These are phyloP conservation scores for Mrakia hoshinonis DNA, from an alignment of 768 basidiomycete species.

Conservation along the genomic window DNA sequence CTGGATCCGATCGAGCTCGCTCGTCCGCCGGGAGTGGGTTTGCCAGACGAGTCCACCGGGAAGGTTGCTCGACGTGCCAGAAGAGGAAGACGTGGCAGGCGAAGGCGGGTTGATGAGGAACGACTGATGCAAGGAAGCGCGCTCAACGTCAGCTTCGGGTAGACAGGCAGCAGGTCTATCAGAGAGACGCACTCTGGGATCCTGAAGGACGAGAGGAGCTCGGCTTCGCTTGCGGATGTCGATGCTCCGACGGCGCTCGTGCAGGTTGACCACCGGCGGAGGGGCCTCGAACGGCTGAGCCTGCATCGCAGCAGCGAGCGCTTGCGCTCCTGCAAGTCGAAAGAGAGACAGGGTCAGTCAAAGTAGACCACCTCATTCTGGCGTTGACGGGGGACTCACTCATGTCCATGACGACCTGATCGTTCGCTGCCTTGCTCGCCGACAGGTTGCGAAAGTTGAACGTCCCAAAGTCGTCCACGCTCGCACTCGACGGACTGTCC, in stretches of 20 bases:
- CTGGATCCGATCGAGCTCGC: conserved; percentile 54
- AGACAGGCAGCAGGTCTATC: neutral
- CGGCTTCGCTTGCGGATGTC: conserved; percentile 32
- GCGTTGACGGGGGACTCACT: conserved; percentile 72
- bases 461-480: conserved; percentile 83
- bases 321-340: conserved; percentile 16
- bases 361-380: neutral
- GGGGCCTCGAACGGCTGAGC: conserved; percentile 59
- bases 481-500: neutral
- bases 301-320: conserved; percentile 40
- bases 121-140: conserved; percentile 6
- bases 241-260: conserved; percentile 33
- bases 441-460: conserved; percentile 98
- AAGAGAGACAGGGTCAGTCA: conserved; percentile 57
- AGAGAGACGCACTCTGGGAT: conserved; percentile 8
- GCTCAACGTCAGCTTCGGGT: conserved; percentile 19
- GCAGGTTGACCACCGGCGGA: conserved; percentile 8
- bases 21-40: conserved; percentile 64
- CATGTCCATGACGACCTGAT: conserved; percentile 92
- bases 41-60: conserved; percentile 1
- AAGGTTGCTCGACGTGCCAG: conserved; percentile 6
- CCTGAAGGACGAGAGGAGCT: conserved; percentile 19
- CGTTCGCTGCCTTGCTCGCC: conserved; percentile 92
- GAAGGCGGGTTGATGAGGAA: conserved; percentile 25
- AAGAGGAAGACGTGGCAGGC: conserved; percentile 26